Base-by-base conservation (phyloP, 495 filamentous ascomycete genomes). In the Durotheca rogersii region DNA sequence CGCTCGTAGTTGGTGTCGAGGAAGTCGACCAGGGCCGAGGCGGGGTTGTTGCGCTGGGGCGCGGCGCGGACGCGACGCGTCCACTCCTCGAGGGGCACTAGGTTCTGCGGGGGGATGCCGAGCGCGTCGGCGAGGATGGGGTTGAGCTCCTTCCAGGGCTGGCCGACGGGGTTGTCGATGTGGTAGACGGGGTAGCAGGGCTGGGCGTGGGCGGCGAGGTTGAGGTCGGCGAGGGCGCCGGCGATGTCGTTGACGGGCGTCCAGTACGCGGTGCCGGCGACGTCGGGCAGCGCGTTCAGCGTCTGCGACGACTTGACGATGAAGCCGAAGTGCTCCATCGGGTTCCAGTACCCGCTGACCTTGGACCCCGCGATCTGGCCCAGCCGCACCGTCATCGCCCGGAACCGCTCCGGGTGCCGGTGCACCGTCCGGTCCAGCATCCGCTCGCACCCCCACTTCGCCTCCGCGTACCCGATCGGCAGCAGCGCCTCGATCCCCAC, bases 281-380 rank as follows among this genome's bases (percentile, higher is more conserved):
- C 48, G 21, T 71, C 67, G 0, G 80, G 79, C 2, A 79, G 48
- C 0, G 60, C 64, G 0, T 62, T 61, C 0, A 82, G 53, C 0
- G 66, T 73, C 55, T 81, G 74, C 0, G 74, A 64, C 0, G 75
- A 79, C 53, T 81, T 82, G 34, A 81, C 33, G 35, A 84, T 31
- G 40, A 77, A 77, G 0, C 65, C 42, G 9, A 81, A 56, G 52
- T 79, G 74, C 48, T 81, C 79, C 16, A 65, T 45, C 0, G 64
- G 47, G 35, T 81, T 82, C 80, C 78, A 83, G 41, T 74, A 74
- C 2, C 78, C 80, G 30, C 60, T 77, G 1, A 29, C 57, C 11
- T 56, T 71, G 0, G 75, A 79, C 0, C 78, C 78, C 0, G 75
- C 66, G 18, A 81, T 72, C 53, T 82, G 79, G 0, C 74, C 79